phyloP scores from a whole-genome alignment of 1,139 yeast species.

The Eremothecium sinecaudum region DNA sequence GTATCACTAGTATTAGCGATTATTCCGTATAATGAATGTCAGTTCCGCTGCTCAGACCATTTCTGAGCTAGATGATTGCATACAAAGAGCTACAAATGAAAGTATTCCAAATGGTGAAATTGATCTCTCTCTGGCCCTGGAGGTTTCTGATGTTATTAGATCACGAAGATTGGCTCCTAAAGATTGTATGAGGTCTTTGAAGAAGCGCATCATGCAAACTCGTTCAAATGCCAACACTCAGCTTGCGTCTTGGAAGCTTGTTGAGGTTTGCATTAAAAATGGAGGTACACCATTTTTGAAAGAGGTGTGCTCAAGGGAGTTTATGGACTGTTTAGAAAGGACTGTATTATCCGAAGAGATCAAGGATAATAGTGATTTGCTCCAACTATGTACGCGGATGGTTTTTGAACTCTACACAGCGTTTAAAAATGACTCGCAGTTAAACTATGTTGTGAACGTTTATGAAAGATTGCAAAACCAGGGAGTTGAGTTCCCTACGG shows the following conservation, averaged over 20 bases:
- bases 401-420: slow-evolving; percentile 72
- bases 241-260: slow-evolving; percentile 60
- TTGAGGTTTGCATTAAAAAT: slow-evolving; percentile 84
- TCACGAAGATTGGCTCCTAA: slow-evolving; percentile 75
- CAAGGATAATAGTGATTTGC: slow-evolving; percentile 44
- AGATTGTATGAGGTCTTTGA: slow-evolving; percentile 76
- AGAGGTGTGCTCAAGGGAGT: slow-evolving; percentile 78
- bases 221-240: slow-evolving; percentile 68
- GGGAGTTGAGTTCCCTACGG: slow-evolving; percentile 59
- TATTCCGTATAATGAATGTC: not conserved
- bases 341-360: slow-evolving; percentile 27
- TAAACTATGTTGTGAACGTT: slow-evolving; percentile 54
- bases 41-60: slow-evolving; percentile 15
- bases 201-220: slow-evolving; percentile 57
- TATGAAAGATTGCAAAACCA: slow-evolving; percentile 52
- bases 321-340: slow-evolving; percentile 63
- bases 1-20: too few relatives aligned
- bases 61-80: slow-evolving; percentile 50
- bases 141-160: slow-evolving; percentile 79
- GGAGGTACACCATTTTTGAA: slow-evolving; percentile 79
- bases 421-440: slow-evolving; percentile 60
- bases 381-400: slow-evolving; percentile 49
- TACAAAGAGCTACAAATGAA: slow-evolving; percentile 77
- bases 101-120: slow-evolving; percentile 86
- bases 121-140: slow-evolving; percentile 63